Evolutionary conservation across 1,139 yeast genomes (phyloP).

Genomic region (Yamadazyma blattariae): DNA sequence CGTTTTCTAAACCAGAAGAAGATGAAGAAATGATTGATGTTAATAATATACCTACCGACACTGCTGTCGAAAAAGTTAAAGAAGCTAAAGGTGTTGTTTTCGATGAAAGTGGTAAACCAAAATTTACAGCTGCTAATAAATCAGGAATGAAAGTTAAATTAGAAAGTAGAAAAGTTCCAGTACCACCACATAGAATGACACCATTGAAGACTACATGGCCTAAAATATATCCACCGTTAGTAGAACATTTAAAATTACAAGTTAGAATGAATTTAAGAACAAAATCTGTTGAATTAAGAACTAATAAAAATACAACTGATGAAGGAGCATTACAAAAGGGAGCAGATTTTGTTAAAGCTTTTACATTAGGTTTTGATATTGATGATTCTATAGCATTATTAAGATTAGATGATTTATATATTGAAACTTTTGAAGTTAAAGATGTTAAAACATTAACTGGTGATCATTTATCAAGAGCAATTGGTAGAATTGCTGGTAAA

Average conservation of each 20-base stretch:
- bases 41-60: constrained; percentile 32
- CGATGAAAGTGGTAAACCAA: constrained; percentile 89
- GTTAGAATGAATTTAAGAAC: constrained; percentile 91
- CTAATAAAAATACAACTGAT: constrained; percentile 77
- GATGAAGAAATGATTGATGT: constrained; percentile 76
- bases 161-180: constrained; percentile 84
- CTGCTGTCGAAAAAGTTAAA: constrained; percentile 19
- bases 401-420: constrained; percentile 91
- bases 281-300: constrained; percentile 82
- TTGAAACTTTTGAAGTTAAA: constrained; percentile 94
- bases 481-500: constrained; percentile 99
- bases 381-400: constrained; percentile 95
- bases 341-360: constrained; percentile 93
- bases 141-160: constrained; percentile 70
- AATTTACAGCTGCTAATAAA: constrained; percentile 72
- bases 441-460: constrained; percentile 95
- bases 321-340: constrained; percentile 96
- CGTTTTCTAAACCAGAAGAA: background rate
- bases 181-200: constrained; percentile 96
- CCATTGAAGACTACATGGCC: constrained; percentile 90
- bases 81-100: constrained; percentile 58
- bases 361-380: constrained; percentile 91
- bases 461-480: constrained; percentile 96
- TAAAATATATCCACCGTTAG: constrained; percentile 92
- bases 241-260: constrained; percentile 89